Base-by-base conservation (phyloP, 1,284 basidiomycete species). In the Kwoniella shivajii region DNA sequence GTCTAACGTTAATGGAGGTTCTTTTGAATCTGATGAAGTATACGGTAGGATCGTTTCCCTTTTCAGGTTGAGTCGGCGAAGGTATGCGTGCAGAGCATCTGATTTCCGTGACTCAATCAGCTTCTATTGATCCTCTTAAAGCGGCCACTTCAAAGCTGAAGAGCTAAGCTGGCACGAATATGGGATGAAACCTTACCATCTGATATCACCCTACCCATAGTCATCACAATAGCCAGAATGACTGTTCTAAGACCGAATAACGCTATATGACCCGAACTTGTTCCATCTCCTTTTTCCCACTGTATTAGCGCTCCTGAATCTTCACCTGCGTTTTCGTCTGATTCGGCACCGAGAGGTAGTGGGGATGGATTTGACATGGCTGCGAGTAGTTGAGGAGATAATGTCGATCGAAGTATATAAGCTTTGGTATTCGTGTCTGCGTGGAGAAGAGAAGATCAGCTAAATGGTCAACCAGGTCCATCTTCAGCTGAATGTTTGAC, bases 261-360 rank as follows among this genome's bases (percentile, higher is more conserved):
- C 5, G 62, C 74, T 9, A 76, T 59, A 48, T 67, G 67, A 2
- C 70, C 72, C 0, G 64, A 43, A 2, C 51, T 52, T 6, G 66
- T 66, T 1, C 68, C 72, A 60, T 78, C 77, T 0, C 65, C 69
- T 56, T 74, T 75, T 36, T 76, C 72, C 71, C 71, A 74, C 20
- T 62, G 61, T 13, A 78, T 33, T 34, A 78, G 54, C 14, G 76
- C 73, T 14, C 77, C 77, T 7, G 65, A 71, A 50, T 77, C 76
- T 6, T 50, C 45, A 9, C 24, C 51, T 37, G 10, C 34, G 10
- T 63, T 54, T 18, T 64, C 53, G 14, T 57, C 52, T 9, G 54
- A 49, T 11, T 66, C 60, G 9, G 42, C 50, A 2, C 37, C 57
- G 4, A 64, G 50, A 0, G 68, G 66, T 43, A 77, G 54, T 1